Evolutionary conservation across 768 basidiomycete species (phyloP), one percentile per base, ranked within the genome.

Genomic region (Lactarius tabidus): DNA sequence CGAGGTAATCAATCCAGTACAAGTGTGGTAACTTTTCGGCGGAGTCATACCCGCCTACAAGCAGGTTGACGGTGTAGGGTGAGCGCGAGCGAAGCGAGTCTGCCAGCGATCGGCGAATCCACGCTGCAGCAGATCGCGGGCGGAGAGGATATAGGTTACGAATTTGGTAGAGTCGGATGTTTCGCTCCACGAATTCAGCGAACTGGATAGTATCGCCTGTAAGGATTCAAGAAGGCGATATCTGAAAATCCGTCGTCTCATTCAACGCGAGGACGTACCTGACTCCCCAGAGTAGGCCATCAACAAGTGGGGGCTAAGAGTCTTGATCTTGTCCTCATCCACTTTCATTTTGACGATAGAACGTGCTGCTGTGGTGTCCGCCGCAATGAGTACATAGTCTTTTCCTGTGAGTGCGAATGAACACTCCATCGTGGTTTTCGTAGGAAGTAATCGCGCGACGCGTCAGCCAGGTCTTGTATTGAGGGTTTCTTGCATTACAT

Each of bases 301-400:
- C 73, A 95, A 83, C 38, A 98, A 80, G 76, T 97, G 93, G 29
- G 94, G 88, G 67, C 92, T 88, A 51, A 99, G 82, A 28, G 84
- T 82, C 77, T 95, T 94, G 81, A 96, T 93, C 80, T 98, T 98
- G 82, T 98, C 95, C 79, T 93, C 91, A 77, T 97, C 94, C 41
- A 82, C 75, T 80, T 98, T 97, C 94, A 98, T 97, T 79, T 95
- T 96, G 74, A 98, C 88, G 77, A 99, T 93, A 36, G 94, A 97
- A 70, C 93, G 84, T 4, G 89, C 86, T 9, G 94, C 86, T 17
- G 88, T 91, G 9, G 89, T 93, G 77, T 98, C 96, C 12, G 95
- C 87, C 2, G 95, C 94, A 71, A 99, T 79, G 67, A 99, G 84
- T 62, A 93, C 89, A 77, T 93, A 99, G 72, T 88, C 95, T 75